Evolutionary conservation across 2,329 filamentous ascomycete species (phyloP).

Genomic region (Aquanectria penicillioides): DNA sequence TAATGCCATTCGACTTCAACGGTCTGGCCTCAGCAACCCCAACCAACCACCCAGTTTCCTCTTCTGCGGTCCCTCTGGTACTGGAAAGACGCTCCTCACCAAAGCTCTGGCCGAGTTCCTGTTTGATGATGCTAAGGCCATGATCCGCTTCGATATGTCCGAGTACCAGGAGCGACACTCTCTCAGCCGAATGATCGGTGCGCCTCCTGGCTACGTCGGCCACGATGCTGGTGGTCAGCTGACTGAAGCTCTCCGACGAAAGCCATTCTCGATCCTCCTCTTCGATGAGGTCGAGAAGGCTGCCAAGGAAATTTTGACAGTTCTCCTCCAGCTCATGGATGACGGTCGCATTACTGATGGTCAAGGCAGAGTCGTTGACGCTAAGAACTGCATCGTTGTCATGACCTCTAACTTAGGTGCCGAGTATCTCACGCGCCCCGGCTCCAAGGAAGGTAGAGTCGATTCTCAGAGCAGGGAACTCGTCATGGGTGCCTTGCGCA

Average conservation of each 20-base stretch:
- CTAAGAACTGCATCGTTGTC: slow-evolving; percentile 98
- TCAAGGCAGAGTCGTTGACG: slow-evolving; percentile 93
- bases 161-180: slow-evolving; percentile 98
- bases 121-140: slow-evolving; percentile 95
- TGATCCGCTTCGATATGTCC: slow-evolving; percentile 99
- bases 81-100: slow-evolving; percentile 95
- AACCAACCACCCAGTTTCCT: slow-evolving; percentile 98
- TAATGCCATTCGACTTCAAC: slow-evolving; percentile 94
- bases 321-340: slow-evolving; percentile 99
- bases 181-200: slow-evolving; percentile 96
- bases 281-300: slow-evolving; percentile 99
- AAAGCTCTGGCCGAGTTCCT: slow-evolving; percentile 98
- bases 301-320: slow-evolving; percentile 95
- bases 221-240: slow-evolving; percentile 96
- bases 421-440: slow-evolving; percentile 86
- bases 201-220: slow-evolving; percentile 95
- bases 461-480: slow-evolving; percentile 87
- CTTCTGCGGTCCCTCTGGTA: slow-evolving; percentile 98
- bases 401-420: slow-evolving; percentile 99
- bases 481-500: slow-evolving; percentile 89
- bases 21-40: slow-evolving; percentile 93
- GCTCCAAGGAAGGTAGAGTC: slow-evolving; percentile 82
- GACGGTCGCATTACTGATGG: slow-evolving; percentile 98
- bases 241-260: slow-evolving; percentile 91
- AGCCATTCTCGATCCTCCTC: slow-evolving; percentile 96